These are phyloP conservation scores for Vanrija sp. DNA, from an alignment of 1,284 basidiomycete species.

Conservation along the genomic window DNA sequence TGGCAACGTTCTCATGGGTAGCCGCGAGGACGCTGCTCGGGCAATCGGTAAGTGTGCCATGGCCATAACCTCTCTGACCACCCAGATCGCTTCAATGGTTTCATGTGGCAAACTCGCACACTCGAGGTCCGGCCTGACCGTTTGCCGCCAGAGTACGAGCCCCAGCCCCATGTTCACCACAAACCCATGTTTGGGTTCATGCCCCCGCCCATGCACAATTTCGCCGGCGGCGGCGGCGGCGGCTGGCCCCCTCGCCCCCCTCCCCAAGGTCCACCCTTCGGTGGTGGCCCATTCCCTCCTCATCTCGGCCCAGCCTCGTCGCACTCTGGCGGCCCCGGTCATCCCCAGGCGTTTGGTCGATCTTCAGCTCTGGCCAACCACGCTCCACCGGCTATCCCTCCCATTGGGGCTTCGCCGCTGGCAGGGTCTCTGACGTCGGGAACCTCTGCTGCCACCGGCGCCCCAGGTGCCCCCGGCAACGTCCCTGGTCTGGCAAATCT, in stretches of 20 bases:
- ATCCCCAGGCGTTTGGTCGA: constrained; percentile 9
- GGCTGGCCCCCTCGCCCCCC: constrained; percentile 15
- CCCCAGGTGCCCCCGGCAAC: background rate
- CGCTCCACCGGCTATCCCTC: constrained; percentile 19
- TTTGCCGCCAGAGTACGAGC: constrained; percentile 57
- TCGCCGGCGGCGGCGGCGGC: constrained; percentile 8
- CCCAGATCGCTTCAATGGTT: constrained; percentile 70
- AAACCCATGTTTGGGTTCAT: constrained; percentile 20
- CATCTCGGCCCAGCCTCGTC: constrained; percentile 10
- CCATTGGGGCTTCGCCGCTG: constrained; percentile 38
- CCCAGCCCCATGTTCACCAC: constrained; percentile 47
- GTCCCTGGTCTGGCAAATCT: no score
- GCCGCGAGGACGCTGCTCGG: constrained; percentile 82
- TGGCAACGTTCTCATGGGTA: constrained; percentile 86
- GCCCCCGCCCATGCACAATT: constrained; percentile 15
- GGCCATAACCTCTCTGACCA: background rate
- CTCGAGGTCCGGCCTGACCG: constrained; percentile 84
- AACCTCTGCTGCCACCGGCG: background rate
- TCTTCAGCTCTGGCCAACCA: constrained; percentile 13
- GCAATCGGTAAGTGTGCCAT: constrained; percentile 57
- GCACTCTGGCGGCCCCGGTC: constrained; percentile 13
- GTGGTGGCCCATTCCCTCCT: constrained; percentile 24
- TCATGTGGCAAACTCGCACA: constrained; percentile 84
- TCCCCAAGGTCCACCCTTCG: constrained; percentile 15
- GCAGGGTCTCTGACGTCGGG: constrained; percentile 39